Evolutionary conservation across 2,329 filamentous ascomycete genomes (phyloP).

Genomic region (Sclerotinia sclerotiorum): DNA sequence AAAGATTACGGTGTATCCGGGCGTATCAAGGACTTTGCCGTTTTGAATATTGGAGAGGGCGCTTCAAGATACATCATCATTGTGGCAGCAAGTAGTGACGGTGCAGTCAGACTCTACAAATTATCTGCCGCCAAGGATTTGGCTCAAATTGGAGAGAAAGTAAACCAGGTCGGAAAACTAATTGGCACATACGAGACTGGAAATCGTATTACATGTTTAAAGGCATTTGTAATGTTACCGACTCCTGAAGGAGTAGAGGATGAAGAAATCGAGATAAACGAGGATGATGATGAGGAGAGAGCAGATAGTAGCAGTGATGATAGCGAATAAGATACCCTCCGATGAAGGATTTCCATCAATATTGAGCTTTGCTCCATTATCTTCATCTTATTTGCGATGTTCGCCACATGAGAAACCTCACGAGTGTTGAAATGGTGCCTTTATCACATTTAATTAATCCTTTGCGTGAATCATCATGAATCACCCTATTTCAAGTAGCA

Average conservation of each 20-base stretch:
- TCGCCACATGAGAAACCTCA: not conserved
- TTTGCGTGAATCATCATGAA: not conserved
- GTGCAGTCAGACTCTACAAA: constrained; percentile 76
- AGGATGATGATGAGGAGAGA: constrained; percentile 28
- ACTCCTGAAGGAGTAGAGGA: constrained; percentile 61
- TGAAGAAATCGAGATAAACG: constrained; percentile 32
- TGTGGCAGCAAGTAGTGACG: constrained; percentile 80
- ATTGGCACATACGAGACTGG: constrained; percentile 80
- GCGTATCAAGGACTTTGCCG: constrained; percentile 86
- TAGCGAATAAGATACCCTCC: constrained; percentile 40
- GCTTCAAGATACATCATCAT: constrained; percentile 53
- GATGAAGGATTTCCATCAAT: constrained; percentile 16
- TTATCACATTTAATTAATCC: not conserved
- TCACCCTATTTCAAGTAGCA: not conserved
- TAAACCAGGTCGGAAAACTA: constrained; percentile 49
- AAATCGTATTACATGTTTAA: constrained; percentile 86
- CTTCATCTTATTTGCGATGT: not conserved
- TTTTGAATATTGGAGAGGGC: constrained; percentile 46
- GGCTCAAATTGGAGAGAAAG: constrained; percentile 40
- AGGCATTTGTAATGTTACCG: constrained; percentile 80
- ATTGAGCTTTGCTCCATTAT: not conserved
- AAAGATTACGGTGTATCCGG: constrained; percentile 64
- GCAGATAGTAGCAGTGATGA: constrained; percentile 36
- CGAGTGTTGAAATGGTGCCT: not conserved
- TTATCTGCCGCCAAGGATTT: constrained; percentile 45